phyloP scores from a whole-genome alignment of 192 early-diverging fungal genomes.

The Linnemannia elongata region DNA sequence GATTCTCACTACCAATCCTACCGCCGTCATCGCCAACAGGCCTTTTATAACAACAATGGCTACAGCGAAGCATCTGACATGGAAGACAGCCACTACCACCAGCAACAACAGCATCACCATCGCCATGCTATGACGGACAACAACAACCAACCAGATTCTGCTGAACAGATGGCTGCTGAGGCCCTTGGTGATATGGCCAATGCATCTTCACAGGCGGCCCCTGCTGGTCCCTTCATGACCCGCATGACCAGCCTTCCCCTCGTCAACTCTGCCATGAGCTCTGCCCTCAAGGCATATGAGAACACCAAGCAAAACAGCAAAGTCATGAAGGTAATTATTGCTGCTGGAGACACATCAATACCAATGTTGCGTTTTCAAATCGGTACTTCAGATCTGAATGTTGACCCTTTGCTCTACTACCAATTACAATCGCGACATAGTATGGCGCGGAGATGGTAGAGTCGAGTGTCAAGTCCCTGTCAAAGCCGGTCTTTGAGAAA shows the following conservation, averaged over 20 bases:
- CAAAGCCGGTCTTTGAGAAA: slow-evolving; percentile 79
- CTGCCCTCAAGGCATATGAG: slow-evolving; percentile 81
- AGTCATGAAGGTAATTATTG: slow-evolving; percentile 60
- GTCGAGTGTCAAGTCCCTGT: slow-evolving; percentile 77
- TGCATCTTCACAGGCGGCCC: slow-evolving; percentile 15
- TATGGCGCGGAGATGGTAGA: slow-evolving; percentile 85
- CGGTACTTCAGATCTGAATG: neutral
- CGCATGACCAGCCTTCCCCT: slow-evolving; percentile 85
- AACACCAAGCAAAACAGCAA: slow-evolving; percentile 73
- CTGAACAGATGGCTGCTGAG: slow-evolving; percentile 45
- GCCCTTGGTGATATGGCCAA: slow-evolving; percentile 47
- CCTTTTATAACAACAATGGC: neutral
- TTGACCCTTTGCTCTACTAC: neutral
- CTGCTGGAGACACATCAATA: neutral
- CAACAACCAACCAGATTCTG: slow-evolving; percentile 15
- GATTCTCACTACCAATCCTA: slow-evolving; percentile 9
- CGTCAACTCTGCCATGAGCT: slow-evolving; percentile 81
- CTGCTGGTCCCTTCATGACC: slow-evolving; percentile 72
- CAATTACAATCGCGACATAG: slow-evolving; percentile 15
- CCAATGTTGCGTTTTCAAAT: neutral
- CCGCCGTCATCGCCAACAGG: neutral
- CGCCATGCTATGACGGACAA: neutral
- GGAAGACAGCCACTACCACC: slow-evolving; percentile 13
- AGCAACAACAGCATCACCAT: slow-evolving; percentile 30
- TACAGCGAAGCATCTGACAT: slow-evolving; percentile 28